Evolutionary conservation across 2,329 filamentous ascomycete species (phyloP).

Genomic region (Neonectria neomacrospora): DNA sequence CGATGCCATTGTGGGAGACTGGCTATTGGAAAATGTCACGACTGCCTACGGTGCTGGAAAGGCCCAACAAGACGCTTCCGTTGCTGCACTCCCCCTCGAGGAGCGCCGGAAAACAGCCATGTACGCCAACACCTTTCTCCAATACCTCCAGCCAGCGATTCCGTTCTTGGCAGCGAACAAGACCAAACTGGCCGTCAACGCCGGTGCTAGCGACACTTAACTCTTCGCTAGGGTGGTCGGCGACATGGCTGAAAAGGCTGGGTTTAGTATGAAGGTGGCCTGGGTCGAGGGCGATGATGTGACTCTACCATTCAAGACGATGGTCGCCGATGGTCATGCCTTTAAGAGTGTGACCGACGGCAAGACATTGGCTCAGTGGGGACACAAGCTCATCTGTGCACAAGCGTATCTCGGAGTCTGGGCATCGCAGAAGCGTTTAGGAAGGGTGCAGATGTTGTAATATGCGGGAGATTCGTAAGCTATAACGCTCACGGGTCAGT

Average conservation of each 20-base stretch:
- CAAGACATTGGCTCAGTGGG: constrained; percentile 13
- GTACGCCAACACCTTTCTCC: constrained; percentile 50
- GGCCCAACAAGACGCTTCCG: constrained; percentile 18
- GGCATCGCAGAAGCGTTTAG: constrained; percentile 54
- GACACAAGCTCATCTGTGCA: constrained; percentile 40
- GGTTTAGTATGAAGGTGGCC: constrained; percentile 53
- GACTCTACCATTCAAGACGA: constrained; percentile 43
- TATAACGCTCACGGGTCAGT: constrained; percentile 8
- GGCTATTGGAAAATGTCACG: constrained; percentile 58
- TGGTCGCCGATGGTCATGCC: constrained; percentile 43
- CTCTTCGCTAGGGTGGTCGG: constrained; percentile 59
- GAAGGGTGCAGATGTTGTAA: constrained; percentile 54
- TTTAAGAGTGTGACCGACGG: constrained; percentile 37
- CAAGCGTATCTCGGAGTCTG: constrained; percentile 64
- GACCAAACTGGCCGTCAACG: constrained; percentile 52
- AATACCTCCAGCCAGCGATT: constrained; percentile 43
- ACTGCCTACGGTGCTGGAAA: constrained; percentile 47
- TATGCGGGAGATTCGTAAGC: constrained; percentile 54
- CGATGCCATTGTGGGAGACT: constrained; percentile 38
- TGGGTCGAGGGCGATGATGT: constrained; percentile 55
- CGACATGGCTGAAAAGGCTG: constrained; percentile 65
- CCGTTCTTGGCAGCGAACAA: constrained; percentile 45
- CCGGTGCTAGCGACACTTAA: constrained; percentile 50
- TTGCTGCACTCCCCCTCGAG: constrained; percentile 28
- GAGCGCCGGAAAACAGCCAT: constrained; percentile 24